A percentile compares a stretch with the other conserved stretches of the same genome.
Conservation (phyloP, 371 early-diverging fungal species). For the Mortierella polycephala region DNA sequence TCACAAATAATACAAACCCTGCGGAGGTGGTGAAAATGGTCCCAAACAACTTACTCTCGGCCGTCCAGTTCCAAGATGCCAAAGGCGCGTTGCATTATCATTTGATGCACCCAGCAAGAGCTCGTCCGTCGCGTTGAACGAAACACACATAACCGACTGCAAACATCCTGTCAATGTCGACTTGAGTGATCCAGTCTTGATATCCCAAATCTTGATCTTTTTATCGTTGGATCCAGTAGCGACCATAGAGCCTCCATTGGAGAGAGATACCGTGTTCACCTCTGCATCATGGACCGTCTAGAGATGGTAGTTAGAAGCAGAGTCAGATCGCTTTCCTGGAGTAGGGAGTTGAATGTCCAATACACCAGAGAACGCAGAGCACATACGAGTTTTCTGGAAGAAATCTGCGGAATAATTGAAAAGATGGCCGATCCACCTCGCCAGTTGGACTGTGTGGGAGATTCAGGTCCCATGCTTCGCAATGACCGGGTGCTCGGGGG, state of each 20-base stretch:
- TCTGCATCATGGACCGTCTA: slow-evolving; percentile 80
- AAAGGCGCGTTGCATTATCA: slow-evolving; percentile 90
- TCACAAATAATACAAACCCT: not conserved
- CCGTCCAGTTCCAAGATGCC: slow-evolving; percentile 83
- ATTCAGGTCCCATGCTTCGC: slow-evolving; percentile 45
- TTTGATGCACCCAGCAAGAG: slow-evolving; percentile 88
- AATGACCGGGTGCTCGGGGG: slow-evolving; percentile 43
- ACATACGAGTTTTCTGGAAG: slow-evolving; percentile 42
- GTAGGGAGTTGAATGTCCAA: not conserved
- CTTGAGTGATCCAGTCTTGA: slow-evolving; percentile 70
- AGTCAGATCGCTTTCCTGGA: not conserved
- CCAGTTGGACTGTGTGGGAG: slow-evolving; percentile 49
- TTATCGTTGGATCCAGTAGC: slow-evolving; percentile 93
- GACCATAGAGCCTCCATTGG: slow-evolving; percentile 77
- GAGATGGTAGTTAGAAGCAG: not conserved
- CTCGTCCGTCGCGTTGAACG: slow-evolving; percentile 83
- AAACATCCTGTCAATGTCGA: slow-evolving; percentile 85
- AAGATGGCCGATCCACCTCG: slow-evolving; percentile 44
- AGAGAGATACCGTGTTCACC: slow-evolving; percentile 83
- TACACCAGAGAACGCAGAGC: not conserved
- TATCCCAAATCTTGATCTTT: slow-evolving; percentile 85
- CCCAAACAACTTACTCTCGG: slow-evolving; percentile 57
- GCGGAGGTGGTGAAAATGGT: no score
- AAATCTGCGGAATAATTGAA: slow-evolving; percentile 46
- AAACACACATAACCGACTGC: slow-evolving; percentile 85